A percentile compares a stretch with the other conserved stretches of the same genome.
These are phyloP conservation scores for Chenopodium suecicum DNA, from an alignment of 148 eudicot genomes.

Conservation along the genomic window DNA sequence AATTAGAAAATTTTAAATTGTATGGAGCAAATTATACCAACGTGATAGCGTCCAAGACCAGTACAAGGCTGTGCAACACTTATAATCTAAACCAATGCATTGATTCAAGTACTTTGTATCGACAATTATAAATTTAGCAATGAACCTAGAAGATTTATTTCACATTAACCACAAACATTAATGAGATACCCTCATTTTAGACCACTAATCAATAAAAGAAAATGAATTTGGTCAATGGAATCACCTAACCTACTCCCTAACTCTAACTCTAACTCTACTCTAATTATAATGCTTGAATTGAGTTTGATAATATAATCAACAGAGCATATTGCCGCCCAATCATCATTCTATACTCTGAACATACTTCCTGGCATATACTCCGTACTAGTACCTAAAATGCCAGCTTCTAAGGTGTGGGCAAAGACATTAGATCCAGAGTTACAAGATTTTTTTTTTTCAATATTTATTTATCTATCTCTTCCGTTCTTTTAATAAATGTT, in stretches of 20 bases:
- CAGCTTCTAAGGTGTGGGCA: slow-evolving; percentile 2
- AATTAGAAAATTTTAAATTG: no score
- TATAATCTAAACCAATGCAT: no score
- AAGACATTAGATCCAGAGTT: background rate
- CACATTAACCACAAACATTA: background rate
- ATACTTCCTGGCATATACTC: slow-evolving; percentile 1
- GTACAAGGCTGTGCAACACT: no score
- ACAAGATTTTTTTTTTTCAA: background rate
- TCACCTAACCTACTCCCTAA: background rate
- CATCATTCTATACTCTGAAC: background rate
- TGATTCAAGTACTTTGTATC: no score
- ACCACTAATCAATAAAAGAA: background rate
- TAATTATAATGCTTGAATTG: no score
- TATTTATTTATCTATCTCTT: background rate
- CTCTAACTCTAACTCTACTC: background rate
- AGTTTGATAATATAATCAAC: background rate
- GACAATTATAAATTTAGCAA: no score
- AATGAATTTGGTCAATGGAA: background rate
- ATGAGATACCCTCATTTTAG: background rate
- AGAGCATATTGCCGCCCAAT: slow-evolving; percentile 1
- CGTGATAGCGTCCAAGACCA: no score
- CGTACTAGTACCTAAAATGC: slow-evolving; percentile 1
- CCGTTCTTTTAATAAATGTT: background rate
- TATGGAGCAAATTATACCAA: no score
- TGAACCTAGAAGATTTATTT: no score